phyloP scores from a whole-genome alignment of 2,329 filamentous ascomycete species.

The Trichophyton mentagrophytes region DNA sequence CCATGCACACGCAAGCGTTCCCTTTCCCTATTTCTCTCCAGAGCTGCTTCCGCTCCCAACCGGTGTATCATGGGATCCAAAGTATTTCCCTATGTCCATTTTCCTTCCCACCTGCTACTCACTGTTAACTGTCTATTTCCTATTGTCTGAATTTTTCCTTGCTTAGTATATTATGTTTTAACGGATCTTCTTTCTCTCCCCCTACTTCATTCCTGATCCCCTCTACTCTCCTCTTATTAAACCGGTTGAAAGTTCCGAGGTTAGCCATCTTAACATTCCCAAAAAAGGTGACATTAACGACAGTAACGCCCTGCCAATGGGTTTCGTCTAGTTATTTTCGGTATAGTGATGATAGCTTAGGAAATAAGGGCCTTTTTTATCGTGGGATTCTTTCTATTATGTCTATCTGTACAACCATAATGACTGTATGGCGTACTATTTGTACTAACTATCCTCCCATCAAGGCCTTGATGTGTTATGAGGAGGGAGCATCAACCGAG shows the following conservation, averaged over 20 bases:
- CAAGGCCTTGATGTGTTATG: background rate
- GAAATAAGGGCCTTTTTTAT: too few relatives aligned
- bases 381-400: slow-evolving; percentile 1
- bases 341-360: too few relatives aligned
- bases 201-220: background rate
- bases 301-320: background rate
- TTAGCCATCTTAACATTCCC: background rate
- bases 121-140: background rate
- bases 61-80: background rate
- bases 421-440: background rate
- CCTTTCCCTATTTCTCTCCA: background rate
- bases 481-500: background rate
- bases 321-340: background rate
- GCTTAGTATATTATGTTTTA: slow-evolving; percentile 1
- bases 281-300: background rate
- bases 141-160: background rate
- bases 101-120: background rate
- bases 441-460: slow-evolving; percentile 1
- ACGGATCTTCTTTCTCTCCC: background rate
- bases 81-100: background rate
- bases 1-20: background rate
- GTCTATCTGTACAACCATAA: background rate
- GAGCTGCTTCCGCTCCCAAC: background rate
- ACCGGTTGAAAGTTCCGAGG: background rate
- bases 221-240: background rate